These are phyloP conservation scores for Aspergillus sparsus DNA, from an alignment of 495 filamentous ascomycete genomes.

Conservation along the genomic window DNA sequence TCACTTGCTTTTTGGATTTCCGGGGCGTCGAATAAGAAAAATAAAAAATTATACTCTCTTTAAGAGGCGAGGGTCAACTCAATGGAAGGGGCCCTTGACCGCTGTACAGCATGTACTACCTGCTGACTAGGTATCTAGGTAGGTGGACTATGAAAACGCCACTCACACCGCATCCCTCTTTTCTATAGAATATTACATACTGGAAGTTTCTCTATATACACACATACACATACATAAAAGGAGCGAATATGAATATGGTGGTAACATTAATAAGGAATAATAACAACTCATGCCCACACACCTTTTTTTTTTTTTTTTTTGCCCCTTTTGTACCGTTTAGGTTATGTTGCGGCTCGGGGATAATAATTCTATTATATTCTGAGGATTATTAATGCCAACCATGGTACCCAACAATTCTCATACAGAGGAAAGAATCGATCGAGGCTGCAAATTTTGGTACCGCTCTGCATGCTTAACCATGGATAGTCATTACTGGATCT, in stretches of 20 bases:
- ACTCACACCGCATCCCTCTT: constrained; percentile 24
- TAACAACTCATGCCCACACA: neutral
- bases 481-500: constrained; percentile 6
- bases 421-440: neutral
- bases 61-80: neutral
- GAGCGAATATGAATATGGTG: neutral
- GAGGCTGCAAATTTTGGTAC: neutral
- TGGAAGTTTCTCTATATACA: constrained; percentile 1
- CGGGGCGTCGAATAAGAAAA: neutral
- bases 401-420: constrained; percentile 5
- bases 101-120: constrained; percentile 12
- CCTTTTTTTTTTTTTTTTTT: neutral
- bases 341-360: too few species aligned
- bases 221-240: constrained; percentile 3
- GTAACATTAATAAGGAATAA: neutral
- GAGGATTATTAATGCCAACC: constrained; percentile 12
- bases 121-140: constrained; percentile 4
- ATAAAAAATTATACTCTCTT: neutral
- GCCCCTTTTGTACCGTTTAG: neutral
- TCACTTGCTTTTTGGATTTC: neutral
- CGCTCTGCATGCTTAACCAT: constrained; percentile 4
- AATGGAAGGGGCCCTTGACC: constrained; percentile 9
- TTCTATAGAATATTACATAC: neutral
- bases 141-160: constrained; percentile 20
- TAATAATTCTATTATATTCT: neutral